Base-by-base conservation (phyloP, 306 rosid species). In the Pyrus bretschneideri region DNA sequence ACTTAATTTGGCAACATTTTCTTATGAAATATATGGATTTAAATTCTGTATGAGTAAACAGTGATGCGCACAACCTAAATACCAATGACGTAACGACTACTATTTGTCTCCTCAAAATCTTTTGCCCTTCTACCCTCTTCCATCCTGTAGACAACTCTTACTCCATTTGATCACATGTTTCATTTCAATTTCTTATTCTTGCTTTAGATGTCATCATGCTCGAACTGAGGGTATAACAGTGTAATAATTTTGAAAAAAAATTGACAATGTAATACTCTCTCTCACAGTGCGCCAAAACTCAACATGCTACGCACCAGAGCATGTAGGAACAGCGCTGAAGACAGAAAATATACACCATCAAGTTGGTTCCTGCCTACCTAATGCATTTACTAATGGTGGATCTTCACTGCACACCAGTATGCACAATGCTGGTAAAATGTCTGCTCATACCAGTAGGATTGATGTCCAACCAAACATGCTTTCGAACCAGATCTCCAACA, bases 211-310 rank as follows among this genome's bases (percentile, higher is more conserved):
- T 65, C 25, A 18, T 65, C 23, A 65, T 65, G 70, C 27, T 65
- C 17, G 21, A 19, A 31, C 27, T 33, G 45, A 33, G 27, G 49
- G 46, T 35, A 31, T 31, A 19, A 33, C 6, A 31, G 25, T 30
- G 38, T 13, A 18, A 65, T 65, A 35, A 15, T 2, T 18, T 63
- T 11, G 3, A 27, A 27, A 61, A 5, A 30, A 64, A 9, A 11
- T 15, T 64, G 44, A 64, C 27, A 18, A 18, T 25, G 17, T 64
- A 61, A 40, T 9, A 38, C 29, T 65, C 69, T 80, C 27, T 83
- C 69, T 79, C 11, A 30, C 87, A 94, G 98, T 86, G 80, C 93
- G 83, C 72, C 94, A 85, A 84, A 87, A 81, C 82, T 82, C 89
- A 27, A 68, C 86, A 13, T 87, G 92, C 87, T 90, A 89, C n/a